A percentile compares a stretch with the other conserved stretches of the same genome.
These are phyloP conservation scores for Melaleuca alternifolia DNA, from an alignment of 345 rosid genomes.

Conservation along the genomic window DNA sequence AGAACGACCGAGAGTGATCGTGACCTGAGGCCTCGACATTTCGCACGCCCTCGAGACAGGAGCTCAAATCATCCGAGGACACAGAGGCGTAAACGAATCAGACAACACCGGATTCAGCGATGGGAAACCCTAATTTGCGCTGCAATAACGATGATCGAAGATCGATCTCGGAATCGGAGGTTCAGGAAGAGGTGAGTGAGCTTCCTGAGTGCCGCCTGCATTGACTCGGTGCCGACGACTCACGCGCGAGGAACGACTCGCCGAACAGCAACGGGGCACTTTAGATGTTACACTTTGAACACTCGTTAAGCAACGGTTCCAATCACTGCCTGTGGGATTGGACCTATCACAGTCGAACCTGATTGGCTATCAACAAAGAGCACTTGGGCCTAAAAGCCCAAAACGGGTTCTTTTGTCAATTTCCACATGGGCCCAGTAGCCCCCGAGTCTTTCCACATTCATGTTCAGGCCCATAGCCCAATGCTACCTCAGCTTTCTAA, in stretches of 20 bases:
- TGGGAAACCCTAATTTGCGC: neutral
- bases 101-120: neutral
- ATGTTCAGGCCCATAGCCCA: neutral
- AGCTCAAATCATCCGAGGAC: neutral
- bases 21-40: constrained; percentile 3
- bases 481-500: neutral
- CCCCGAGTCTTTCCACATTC: neutral
- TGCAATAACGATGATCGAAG: neutral
- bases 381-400: neutral
- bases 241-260: neutral
- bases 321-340: neutral
- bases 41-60: neutral
- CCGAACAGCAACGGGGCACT: neutral
- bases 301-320: neutral
- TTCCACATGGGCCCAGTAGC: neutral
- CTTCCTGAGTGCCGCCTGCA: neutral
- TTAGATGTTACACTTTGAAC: neutral
- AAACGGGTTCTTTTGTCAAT: rapidly evolving
- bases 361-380: neutral
- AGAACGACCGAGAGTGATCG: constrained; percentile 3
- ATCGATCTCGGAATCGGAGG: neutral
- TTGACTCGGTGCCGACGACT: neutral
- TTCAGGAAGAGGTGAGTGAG: neutral
- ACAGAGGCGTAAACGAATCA: neutral
- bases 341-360: neutral